Evolutionary conservation across 495 filamentous ascomycete genomes (phyloP).

Genomic region (Halenospora varia): DNA sequence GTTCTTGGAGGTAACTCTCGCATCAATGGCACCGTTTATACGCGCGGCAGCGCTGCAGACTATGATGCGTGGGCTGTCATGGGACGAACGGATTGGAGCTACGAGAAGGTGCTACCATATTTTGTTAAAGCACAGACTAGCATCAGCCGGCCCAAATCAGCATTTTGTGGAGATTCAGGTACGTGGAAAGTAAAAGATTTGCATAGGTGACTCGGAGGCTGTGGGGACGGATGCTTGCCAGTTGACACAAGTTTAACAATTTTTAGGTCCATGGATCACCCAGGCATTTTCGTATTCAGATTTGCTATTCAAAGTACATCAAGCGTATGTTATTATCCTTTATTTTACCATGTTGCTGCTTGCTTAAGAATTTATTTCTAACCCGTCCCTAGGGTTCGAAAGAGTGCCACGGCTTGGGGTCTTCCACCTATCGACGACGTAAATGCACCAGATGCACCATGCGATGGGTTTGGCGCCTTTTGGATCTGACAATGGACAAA

Average conservation of each 20-base stretch:
- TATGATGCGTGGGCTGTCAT: slow-evolving; percentile 26
- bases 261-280: neutral
- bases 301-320: neutral
- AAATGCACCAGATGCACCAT: neutral
- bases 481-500: slow-evolving; percentile 24
- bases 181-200: neutral
- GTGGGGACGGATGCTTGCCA: too few species aligned
- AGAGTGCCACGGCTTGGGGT: neutral
- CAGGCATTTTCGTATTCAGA: neutral
- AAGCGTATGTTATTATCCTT: neutral
- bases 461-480: slow-evolving; percentile 8
- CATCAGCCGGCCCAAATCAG: neutral
- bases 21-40: slow-evolving; percentile 27
- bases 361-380: neutral
- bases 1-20: slow-evolving; percentile 25
- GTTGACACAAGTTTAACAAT: too few species aligned
- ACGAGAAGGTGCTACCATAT: slow-evolving; percentile 27
- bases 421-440: neutral
- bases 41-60: slow-evolving; percentile 22
- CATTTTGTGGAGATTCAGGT: neutral
- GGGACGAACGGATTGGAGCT: slow-evolving; percentile 26
- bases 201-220: too few species aligned
- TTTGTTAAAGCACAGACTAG: slow-evolving; percentile 25
- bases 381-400: too few species aligned
- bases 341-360: neutral